These are phyloP conservation scores for Tricholoma matsutake DNA, from an alignment of 768 basidiomycete species.

Conservation along the genomic window DNA sequence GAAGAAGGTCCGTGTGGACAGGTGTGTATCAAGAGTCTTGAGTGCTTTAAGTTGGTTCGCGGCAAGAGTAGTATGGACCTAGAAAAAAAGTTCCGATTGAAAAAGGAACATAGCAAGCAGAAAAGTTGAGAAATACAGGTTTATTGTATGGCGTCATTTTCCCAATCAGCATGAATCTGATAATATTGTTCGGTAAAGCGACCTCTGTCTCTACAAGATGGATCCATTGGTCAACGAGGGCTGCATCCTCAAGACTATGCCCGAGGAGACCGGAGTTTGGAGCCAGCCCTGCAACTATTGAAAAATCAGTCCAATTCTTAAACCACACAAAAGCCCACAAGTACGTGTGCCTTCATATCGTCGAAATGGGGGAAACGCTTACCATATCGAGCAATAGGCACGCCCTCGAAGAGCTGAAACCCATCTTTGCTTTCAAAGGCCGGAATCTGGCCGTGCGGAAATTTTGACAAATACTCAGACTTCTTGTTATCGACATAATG, in stretches of 20 bases:
- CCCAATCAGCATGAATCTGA: slow-evolving; percentile 43
- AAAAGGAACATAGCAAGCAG: neutral
- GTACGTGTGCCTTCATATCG: too few species aligned
- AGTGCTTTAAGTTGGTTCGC: slow-evolving; percentile 60
- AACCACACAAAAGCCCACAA: neutral
- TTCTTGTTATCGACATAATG: slow-evolving; percentile 68
- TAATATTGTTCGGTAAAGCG: slow-evolving; percentile 31
- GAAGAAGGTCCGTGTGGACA: slow-evolving; percentile 81
- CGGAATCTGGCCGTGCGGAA: slow-evolving; percentile 82
- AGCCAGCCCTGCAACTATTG: slow-evolving; percentile 67
- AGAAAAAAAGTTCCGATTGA: neutral
- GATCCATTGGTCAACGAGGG: slow-evolving; percentile 83
- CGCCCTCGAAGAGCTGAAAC: slow-evolving; percentile 72
- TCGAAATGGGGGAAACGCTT: slow-evolving; percentile 41
- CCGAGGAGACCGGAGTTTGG: slow-evolving; percentile 83
- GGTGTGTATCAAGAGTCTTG: slow-evolving; percentile 67
- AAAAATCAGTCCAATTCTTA: slow-evolving; percentile 15
- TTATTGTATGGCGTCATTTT: slow-evolving; percentile 72
- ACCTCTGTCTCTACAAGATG: slow-evolving; percentile 73
- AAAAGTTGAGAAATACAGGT: slow-evolving; percentile 46
- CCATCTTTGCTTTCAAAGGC: slow-evolving; percentile 76
- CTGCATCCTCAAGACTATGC: slow-evolving; percentile 56
- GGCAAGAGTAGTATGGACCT: slow-evolving; percentile 57
- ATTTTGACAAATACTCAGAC: slow-evolving; percentile 69
- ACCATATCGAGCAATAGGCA: slow-evolving; percentile 87